These are phyloP conservation scores for Zalaria obscura DNA, from an alignment of 2,329 filamentous ascomycete species.

Conservation along the genomic window DNA sequence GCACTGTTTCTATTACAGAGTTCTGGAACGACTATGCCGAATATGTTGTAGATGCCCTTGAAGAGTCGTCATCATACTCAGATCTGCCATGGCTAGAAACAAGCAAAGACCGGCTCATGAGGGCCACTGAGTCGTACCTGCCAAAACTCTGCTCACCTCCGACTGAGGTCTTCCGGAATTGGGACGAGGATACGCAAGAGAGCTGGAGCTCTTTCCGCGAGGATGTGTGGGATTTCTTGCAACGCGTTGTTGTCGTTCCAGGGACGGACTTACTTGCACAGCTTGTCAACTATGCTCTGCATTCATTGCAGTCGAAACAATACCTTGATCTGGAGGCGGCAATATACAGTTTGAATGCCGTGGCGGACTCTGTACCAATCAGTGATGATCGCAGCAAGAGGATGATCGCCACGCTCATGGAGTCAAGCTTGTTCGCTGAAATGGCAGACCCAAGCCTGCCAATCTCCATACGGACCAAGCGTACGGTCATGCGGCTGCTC, in stretches of 20 bases:
- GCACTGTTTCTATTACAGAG: constrained; percentile 61
- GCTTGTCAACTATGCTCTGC: constrained; percentile 29
- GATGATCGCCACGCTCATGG: constrained; percentile 48
- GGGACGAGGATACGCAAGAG: constrained; percentile 55
- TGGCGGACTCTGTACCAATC: constrained; percentile 38
- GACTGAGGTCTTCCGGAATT: constrained; percentile 40
- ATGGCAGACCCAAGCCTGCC: constrained; percentile 28
- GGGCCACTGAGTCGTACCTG: constrained; percentile 25
- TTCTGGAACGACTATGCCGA: constrained; percentile 73
- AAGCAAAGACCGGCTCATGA: constrained; percentile 45
- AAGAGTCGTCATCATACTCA: constrained; percentile 34
- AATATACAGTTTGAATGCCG: constrained; percentile 48
- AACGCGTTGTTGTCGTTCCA: constrained; percentile 51
- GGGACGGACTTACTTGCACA: constrained; percentile 30
- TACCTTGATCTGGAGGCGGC: constrained; percentile 39
- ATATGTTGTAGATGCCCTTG: constrained; percentile 42
- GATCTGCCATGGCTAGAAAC: constrained; percentile 40
- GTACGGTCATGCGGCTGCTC: constrained; percentile 56
- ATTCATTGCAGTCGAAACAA: constrained; percentile 23
- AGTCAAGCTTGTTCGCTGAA: constrained; percentile 41
- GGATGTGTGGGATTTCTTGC: constrained; percentile 65
- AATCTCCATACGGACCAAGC: constrained; percentile 48
- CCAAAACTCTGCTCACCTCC: constrained; percentile 39
- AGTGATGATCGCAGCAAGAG: constrained; percentile 35
- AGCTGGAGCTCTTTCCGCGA: constrained; percentile 60